A percentile compares a stretch with the other conserved stretches of the same genome.
Evolutionary conservation across 805 yeast species (phyloP).

Genomic region (Yamadazyma nakazawae): DNA sequence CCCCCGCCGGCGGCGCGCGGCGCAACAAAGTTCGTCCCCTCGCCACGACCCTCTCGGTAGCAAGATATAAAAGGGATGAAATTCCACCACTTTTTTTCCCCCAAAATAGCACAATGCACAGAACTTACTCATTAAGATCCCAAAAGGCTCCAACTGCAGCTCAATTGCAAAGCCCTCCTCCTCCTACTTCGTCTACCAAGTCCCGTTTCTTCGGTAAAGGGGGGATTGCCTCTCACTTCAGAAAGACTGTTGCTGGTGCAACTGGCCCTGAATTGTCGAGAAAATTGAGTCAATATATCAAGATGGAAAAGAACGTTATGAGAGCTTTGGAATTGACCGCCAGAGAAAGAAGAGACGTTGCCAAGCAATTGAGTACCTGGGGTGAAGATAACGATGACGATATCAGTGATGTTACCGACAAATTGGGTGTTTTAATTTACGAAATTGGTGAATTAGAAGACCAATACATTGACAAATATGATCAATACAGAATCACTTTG

Average conservation of each 20-base stretch:
- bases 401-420: conserved; percentile 82
- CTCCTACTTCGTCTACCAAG: conserved; percentile 91
- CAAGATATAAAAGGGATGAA: conserved; percentile 7
- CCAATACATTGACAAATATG: conserved; percentile 81
- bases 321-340: conserved; percentile 75
- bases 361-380: conserved; percentile 80
- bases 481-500: conserved; percentile 79
- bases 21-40: no score
- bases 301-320: conserved; percentile 79
- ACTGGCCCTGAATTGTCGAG: conserved; percentile 79
- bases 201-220: conserved; percentile 89
- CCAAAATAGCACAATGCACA: conserved; percentile 69
- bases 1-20: no score
- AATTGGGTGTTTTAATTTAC: conserved; percentile 75
- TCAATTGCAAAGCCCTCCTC: conserved; percentile 90
- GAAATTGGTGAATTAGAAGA: conserved; percentile 87
- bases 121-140: conserved; percentile 96
- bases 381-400: conserved; percentile 86
- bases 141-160: conserved; percentile 96
- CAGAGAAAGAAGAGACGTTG: conserved; percentile 75
- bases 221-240: conserved; percentile 53
- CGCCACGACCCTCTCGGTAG: background rate
- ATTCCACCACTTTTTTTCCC: background rate
- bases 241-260: conserved; percentile 73
- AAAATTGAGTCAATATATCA: conserved; percentile 69